Evolutionary conservation across 106 monocot genomes (phyloP), one percentile per base, ranked within the genome.

Genomic region (Dioscorea zingiberensis): DNA sequence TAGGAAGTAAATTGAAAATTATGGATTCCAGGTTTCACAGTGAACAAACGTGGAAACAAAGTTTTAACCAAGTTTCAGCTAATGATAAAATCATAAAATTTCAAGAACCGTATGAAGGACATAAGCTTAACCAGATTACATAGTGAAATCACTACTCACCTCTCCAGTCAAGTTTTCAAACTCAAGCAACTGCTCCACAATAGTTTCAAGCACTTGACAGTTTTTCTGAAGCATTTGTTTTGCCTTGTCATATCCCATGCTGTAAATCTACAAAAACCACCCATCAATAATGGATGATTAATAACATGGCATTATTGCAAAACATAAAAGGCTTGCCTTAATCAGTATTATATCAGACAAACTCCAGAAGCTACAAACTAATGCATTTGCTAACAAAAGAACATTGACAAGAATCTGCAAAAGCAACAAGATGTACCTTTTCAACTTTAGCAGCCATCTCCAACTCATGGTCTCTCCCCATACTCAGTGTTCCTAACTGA

Each of bases 371-470:
- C 38, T 10, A 38, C 38, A 38, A 38, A 38, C 38, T 38, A 38
- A 0, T 51, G 51, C 0, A 51, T 51, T 51, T 51, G 14, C 38
- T 38, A 38, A 38, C 38, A 38, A 38, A 38, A 38, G 0, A 38
- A 6, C 38, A 16, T 51, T 51, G 51, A 4, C 51, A 9, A 16
- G 8, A 51, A 13, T 51, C 51, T 19, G 15, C 51, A 4, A 2
- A 51, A 51, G 14, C 51, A 51, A 51, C 51, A 18, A 15, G 51
- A 26, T 53, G 54, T 32, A 77, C 92, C 87, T 87, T 84, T 70
- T 92, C 87, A 77, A 92, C 84, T 77, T 87, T 92, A 63, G 78
- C 87, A 66, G 84, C 92, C 81, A 92, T 85, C 69, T 92, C 87
- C 51, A 84, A 44, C 59, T 87, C 77, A 67, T 85, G 80, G 57